Percentiles rank a stretch among this genome's conserved stretches.
Conservation (phyloP, 345 rosid genomes). For the Moricandia moricandioides region DNA sequence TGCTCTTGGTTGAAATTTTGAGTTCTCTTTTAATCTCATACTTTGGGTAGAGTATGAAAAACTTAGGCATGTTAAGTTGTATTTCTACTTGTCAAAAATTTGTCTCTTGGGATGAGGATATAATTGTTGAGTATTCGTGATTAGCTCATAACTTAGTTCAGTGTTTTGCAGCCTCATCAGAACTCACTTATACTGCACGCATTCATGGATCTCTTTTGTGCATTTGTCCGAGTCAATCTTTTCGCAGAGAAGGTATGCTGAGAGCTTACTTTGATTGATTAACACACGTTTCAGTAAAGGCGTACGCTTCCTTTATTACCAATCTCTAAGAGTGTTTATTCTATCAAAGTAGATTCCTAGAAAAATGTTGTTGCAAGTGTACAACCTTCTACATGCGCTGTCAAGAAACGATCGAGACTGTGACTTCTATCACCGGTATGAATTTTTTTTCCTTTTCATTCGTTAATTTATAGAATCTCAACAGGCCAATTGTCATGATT, state of each 20-base stretch:
- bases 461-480: not conserved
- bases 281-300: not conserved
- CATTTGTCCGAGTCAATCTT: slow-evolving; percentile 89
- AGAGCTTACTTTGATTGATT: slow-evolving; percentile 20
- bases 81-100: not conserved
- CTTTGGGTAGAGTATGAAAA: slow-evolving; percentile 13
- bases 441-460: slow-evolving; percentile 12
- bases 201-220: slow-evolving; percentile 98
- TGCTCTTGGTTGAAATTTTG: slow-evolving; percentile 23
- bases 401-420: slow-evolving; percentile 94
- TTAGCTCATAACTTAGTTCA: slow-evolving; percentile 62
- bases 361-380: slow-evolving; percentile 94
- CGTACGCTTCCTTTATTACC: not conserved
- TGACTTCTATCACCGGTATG: slow-evolving; percentile 97
- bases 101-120: slow-evolving; percentile 25
- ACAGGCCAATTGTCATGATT: not conserved
- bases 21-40: slow-evolving; percentile 6
- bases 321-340: slow-evolving; percentile 24
- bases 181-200: slow-evolving; percentile 95
- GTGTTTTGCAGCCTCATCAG: slow-evolving; percentile 98
- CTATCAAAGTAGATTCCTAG: slow-evolving; percentile 73
- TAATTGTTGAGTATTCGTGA: slow-evolving; percentile 29
- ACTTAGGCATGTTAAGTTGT: not conserved
- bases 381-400: slow-evolving; percentile 89
- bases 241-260: slow-evolving; percentile 91